Base-by-base conservation (phyloP, 2,329 filamentous ascomycete genomes). In the Fusarium torreyae region DNA sequence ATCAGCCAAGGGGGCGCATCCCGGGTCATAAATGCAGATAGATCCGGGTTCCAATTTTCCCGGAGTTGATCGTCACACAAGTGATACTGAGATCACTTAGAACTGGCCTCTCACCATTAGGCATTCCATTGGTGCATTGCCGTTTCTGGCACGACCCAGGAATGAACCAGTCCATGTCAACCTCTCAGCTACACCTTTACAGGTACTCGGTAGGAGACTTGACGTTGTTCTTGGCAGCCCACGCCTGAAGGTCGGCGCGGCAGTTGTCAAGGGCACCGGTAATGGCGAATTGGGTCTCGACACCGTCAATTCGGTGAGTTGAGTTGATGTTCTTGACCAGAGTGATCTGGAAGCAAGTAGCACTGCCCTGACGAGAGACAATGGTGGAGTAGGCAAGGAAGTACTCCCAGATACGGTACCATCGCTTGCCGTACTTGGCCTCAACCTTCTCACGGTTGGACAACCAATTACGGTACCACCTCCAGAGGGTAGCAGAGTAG, bases 391-490 rank as follows among this genome's bases (percentile, higher is more conserved):
- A 94, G 72, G 93, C 92, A 68, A 97, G 88, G 89, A 97, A 97
- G 84, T 90, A 94, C 79, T 97, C 93, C 94, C 94, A 97, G 81
- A 97, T 97, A 81, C 95, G 91, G 89, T 93, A 99, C 96, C 96
- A 99, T 78, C 93, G 88, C 78, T 92, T 90, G 77, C 96, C 96
- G 79, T 98, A 98, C 87, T 98, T 98, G 78, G 92, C 94, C 81
- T 92, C 89, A 66, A 98, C 92, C 85, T 97, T 97, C 62, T 97
- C 93, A 74, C 88, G 86, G 87, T 98, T 98, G 82, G 86, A 94
- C 80, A 98, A 88, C 96, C 96, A 98, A 88, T 98, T 98, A 72
- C 96, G 88, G 86, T 98, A 98, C 96, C 96, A 98, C 78, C 93
- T 89, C 96, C 96, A 98, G 68, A 99, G 85, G 28, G 96, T 98